Evolutionary conservation across 345 rosid species (phyloP), one percentile per base, ranked within the genome.

Genomic region (Lagerstroemia speciosa): DNA sequence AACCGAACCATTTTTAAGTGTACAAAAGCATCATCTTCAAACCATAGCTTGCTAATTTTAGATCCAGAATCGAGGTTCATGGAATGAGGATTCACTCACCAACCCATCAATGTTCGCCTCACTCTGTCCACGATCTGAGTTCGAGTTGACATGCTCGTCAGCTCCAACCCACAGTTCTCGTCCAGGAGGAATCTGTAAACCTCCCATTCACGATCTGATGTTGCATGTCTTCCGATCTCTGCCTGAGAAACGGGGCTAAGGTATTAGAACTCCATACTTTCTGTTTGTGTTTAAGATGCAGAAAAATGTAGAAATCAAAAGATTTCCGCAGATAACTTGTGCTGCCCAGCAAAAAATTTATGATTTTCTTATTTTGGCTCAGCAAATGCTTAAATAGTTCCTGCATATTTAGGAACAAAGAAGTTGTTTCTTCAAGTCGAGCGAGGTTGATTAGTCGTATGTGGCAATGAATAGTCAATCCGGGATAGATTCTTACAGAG

Each of bases 181-280:
- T 87, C 89, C 78, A 88, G 73, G 71, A 92, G 98, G 82, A 88
- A 88, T 57, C 88, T 85, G 84, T 86, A 92, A 19, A 89, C 82
- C 80, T 92, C 98, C 98, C 96, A 92, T 72, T 89, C 94, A n/a
- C 86, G 80, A 65, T 74, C 87, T 36, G 82, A 74, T 33, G 85
- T 69, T 4, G 83, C 80, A 72, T 79, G 75, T 67, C 98, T 83
- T 75, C 92, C 90, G 29, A 89, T 92, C 75, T 88, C 92, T 76
- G 98, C 98, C 96, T 92, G 69, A 19, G 5, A 45, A 24, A 57
- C 8, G 32, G 32, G 7, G 31, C 30, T 9, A 17, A 17, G 22
- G 22, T 46, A 5, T 43, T 12, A 43, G 19, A 12, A 43, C 3
- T 43, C 48, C 16, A 43, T 2, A 11, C 4, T 15, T 2, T 43